A percentile compares a stretch with the other conserved stretches of the same genome.
Conservation (phyloP, 768 basidiomycete species). For the Mycena capillaripes region DNA sequence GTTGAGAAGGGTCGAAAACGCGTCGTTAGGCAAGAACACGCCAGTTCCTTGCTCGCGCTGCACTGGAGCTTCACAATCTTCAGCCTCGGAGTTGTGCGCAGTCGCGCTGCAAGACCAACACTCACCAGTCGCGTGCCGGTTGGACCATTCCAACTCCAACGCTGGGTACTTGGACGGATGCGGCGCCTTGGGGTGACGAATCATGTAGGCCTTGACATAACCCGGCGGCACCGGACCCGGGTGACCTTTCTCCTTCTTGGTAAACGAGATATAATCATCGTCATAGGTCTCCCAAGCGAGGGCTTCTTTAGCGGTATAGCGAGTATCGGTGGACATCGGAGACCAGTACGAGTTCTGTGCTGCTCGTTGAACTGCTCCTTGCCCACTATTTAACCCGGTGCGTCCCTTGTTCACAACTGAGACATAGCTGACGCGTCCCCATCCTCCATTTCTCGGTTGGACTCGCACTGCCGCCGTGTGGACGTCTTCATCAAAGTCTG, state of each 20-base stretch:
- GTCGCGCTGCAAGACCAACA: conserved; percentile 4
- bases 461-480: background rate
- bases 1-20: background rate
- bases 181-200: background rate
- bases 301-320: background rate
- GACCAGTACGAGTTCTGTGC: too few relatives aligned
- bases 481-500: conserved; percentile 12
- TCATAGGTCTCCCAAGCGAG: background rate
- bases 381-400: background rate
- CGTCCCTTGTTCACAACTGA: background rate
- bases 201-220: background rate
- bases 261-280: background rate
- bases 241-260: background rate
- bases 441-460: background rate
- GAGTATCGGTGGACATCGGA: background rate
- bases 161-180: background rate
- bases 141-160: background rate
- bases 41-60: background rate
- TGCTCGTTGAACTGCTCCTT: too few relatives aligned
- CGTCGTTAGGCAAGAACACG: background rate
- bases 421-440: background rate
- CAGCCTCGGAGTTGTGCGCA: background rate
- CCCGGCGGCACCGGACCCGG: background rate
- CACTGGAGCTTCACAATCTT: background rate
- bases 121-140: background rate